Evolutionary conservation across 495 filamentous ascomycete genomes (phyloP).

Genomic region (Xylaria nigripes): DNA sequence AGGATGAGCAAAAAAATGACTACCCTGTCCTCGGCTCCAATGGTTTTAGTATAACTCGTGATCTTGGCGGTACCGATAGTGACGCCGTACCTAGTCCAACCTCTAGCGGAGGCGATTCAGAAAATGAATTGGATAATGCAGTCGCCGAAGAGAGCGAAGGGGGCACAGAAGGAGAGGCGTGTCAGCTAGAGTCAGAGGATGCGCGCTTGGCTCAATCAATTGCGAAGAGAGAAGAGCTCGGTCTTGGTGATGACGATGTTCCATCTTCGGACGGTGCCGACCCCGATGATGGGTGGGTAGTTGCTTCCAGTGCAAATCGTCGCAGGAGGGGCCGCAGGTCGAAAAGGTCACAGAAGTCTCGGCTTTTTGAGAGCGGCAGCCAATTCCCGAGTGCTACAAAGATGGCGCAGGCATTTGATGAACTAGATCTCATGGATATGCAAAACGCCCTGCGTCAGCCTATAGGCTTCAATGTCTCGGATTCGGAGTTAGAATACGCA

Average conservation of each 20-base stretch:
- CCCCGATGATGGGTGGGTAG: constrained; percentile 13
- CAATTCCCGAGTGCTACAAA: constrained; percentile 51
- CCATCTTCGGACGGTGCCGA: constrained; percentile 42
- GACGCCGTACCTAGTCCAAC: constrained; percentile 19
- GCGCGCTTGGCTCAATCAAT: constrained; percentile 52
- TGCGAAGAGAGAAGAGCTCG: constrained; percentile 59
- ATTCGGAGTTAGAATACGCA: constrained; percentile 62
- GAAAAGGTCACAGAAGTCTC: constrained; percentile 18
- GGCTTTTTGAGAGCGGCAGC: constrained; percentile 19
- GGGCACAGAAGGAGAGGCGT: constrained; percentile 20
- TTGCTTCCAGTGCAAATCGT: constrained; percentile 1
- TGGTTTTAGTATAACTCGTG: constrained; percentile 29
- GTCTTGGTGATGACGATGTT: constrained; percentile 49
- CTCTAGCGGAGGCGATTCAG: constrained; percentile 15
- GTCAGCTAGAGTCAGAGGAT: constrained; percentile 37
- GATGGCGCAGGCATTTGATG: constrained; percentile 67
- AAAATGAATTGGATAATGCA: constrained; percentile 16
- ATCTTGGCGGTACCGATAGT: constrained; percentile 41
- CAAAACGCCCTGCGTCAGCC: too few species aligned
- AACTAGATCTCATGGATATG: constrained; percentile 78
- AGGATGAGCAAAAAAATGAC: constrained; percentile 18
- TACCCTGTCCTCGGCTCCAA: constrained; percentile 13
- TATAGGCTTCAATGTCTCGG: constrained; percentile 58
- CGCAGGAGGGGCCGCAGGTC: constrained; percentile 20
- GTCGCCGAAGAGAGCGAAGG: constrained; percentile 27